Base-by-base conservation (phyloP, 139 green algal genomes). In the Pseudopediastrum boryanum region DNA sequence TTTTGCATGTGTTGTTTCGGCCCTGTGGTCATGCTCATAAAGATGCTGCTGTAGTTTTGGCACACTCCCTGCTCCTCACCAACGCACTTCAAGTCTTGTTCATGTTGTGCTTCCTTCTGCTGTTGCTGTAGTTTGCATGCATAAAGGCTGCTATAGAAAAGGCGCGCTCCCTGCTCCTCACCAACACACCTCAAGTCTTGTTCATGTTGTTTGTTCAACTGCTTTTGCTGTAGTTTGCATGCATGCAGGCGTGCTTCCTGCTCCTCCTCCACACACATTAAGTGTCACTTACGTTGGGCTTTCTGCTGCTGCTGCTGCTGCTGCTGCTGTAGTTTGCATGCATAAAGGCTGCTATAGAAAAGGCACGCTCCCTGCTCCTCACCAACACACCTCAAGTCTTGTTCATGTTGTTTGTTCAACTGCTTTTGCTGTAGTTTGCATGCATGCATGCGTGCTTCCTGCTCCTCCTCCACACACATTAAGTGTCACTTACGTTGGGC, bases 121-220 rank as follows among this genome's bases (percentile, higher is more conserved):
- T 58, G 19, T 58, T 58, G 48, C 16, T 25, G 16, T 35, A 43
- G n/a, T 75, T 82, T 44, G 76, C 76, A 3, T 82, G 76, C 43
- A 75, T 82, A 6, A 69, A 82, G 41, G 64, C 76, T 0, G 76
- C 76, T 5, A 51, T 76, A 2, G 64, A 82, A 36, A 67, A 46
- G 16, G 76, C 76, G 25, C 59, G 54, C 43, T 59, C 48, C 9
- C 65, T 82, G 13, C 41, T 36, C 0, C 76, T 82, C 65, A 64
- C 76, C 4, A 41, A 82, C 51, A 71, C 64, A 16, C 48, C 16
- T 19, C 48, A 16, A 16, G 16, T 19, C 16, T 19, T 58, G 16
- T 19, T 19, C 48, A 27, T 19, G 16, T 19, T 27, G 16, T 16
- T 19, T 19, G 48, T 19, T 58, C 16, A 58, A 16, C 16, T 27